A percentile compares a stretch with the other conserved stretches of the same genome.
Evolutionary conservation across 192 early-diverging fungal species (phyloP).

Genomic region (Coemansia sp.): DNA sequence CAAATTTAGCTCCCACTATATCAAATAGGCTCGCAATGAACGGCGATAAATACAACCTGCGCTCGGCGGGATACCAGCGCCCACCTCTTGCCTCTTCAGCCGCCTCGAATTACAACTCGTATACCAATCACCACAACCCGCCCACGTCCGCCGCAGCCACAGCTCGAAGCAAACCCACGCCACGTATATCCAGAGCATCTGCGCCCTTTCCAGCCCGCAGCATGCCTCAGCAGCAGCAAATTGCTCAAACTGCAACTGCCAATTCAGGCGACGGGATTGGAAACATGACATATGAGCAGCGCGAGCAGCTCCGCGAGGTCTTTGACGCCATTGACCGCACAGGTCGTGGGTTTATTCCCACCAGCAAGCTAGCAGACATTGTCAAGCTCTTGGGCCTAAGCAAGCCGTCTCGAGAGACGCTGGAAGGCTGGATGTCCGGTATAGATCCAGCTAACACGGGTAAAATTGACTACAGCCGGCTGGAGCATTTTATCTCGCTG

Average conservation of each 20-base stretch:
- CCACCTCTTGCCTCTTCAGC: conserved; percentile 3
- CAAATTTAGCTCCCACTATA: not conserved
- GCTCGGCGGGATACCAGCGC: conserved; percentile 18
- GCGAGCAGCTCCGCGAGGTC: conserved; percentile 42
- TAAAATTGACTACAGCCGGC: conserved; percentile 25
- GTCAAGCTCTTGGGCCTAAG: conserved; percentile 25
- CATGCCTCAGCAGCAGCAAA: conserved; percentile 8
- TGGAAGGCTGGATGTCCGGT: conserved; percentile 20
- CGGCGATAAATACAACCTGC: not conserved
- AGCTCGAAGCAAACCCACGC: conserved; percentile 6
- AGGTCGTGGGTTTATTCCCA: conserved; percentile 31
- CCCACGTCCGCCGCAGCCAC: conserved; percentile 2
- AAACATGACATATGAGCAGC: conserved; percentile 39
- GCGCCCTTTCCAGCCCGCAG: not conserved
- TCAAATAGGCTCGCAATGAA: conserved; percentile 11
- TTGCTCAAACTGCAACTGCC: not conserved
- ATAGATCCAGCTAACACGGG: conserved; percentile 43
- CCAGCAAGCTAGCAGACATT: conserved; percentile 20
- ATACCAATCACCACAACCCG: not conserved
- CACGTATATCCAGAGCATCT: conserved; percentile 1
- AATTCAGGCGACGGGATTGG: conserved; percentile 26
- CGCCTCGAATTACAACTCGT: not conserved
- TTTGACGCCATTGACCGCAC: conserved; percentile 43
- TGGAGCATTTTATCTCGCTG: conserved; percentile 37
- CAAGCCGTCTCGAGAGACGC: not conserved